These are phyloP conservation scores for Passalora sequoiae DNA, from an alignment of 2,329 filamentous ascomycete genomes.

Conservation along the genomic window DNA sequence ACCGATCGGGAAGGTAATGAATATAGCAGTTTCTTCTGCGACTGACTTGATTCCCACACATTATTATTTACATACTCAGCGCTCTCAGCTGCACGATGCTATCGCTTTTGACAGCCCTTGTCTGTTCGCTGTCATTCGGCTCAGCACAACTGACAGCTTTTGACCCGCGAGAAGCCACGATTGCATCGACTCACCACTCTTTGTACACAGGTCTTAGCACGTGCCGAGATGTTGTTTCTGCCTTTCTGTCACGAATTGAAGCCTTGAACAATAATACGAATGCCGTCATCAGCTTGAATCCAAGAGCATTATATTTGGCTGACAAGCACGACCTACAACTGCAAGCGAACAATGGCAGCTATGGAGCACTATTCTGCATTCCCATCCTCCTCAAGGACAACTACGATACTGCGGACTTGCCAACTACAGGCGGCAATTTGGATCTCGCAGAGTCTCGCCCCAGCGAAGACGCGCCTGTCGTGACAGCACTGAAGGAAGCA, in stretches of 20 bases:
- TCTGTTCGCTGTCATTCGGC: background rate
- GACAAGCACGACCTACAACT: constrained; percentile 47
- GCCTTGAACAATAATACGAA: constrained; percentile 54
- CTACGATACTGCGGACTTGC: constrained; percentile 52
- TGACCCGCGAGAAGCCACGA: constrained; percentile 55
- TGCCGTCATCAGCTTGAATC: constrained; percentile 52
- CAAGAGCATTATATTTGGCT: constrained; percentile 45
- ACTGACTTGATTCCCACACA: too few relatives aligned
- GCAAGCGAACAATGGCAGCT: constrained; percentile 44
- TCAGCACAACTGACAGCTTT: constrained; percentile 29
- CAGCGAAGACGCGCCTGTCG: constrained; percentile 31
- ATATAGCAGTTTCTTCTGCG: too few relatives aligned
- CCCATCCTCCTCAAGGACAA: constrained; percentile 62
- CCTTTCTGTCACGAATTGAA: constrained; percentile 55
- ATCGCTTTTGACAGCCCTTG: background rate
- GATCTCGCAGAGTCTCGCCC: constrained; percentile 48
- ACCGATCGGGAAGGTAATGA: background rate
- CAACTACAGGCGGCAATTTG: constrained; percentile 53
- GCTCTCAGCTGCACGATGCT: too few relatives aligned
- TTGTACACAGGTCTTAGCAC: constrained; percentile 50
- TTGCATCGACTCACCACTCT: constrained; percentile 52
- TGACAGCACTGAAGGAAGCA: constrained; percentile 29
- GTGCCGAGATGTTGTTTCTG: constrained; percentile 51
- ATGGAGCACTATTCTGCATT: constrained; percentile 54
- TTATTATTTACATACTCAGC: too few relatives aligned